A percentile compares a stretch with the other conserved stretches of the same genome.
Conservation (phyloP, 768 basidiomycete genomes). For the Agrocybe praecox region DNA sequence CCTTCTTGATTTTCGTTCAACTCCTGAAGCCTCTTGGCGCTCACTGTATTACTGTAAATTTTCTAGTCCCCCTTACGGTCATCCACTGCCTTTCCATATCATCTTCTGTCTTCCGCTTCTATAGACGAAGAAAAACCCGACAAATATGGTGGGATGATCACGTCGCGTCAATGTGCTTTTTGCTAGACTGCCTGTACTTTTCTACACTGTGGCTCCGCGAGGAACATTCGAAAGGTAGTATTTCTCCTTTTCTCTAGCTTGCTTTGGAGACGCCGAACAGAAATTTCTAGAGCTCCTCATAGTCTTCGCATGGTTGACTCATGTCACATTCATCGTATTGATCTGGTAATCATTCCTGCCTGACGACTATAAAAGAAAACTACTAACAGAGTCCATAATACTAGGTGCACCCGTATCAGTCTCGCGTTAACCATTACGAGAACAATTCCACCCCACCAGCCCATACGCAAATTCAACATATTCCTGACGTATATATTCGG, state of each 20-base stretch:
- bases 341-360: slow-evolving; percentile 3
- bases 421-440: slow-evolving; percentile 15
- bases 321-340: slow-evolving; percentile 1
- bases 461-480: slow-evolving; percentile 4
- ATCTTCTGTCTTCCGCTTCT: slow-evolving; percentile 16
- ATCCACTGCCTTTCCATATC: slow-evolving; percentile 13
- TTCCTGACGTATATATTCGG: slow-evolving; percentile 9
- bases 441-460: slow-evolving; percentile 9
- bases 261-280: no score
- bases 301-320: slow-evolving; percentile 3
- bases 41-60: no score
- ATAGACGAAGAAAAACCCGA: slow-evolving; percentile 15
- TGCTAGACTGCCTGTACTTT: neutral
- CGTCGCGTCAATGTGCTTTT: slow-evolving; percentile 15
- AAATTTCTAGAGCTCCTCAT: slow-evolving; percentile 1
- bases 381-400: neutral
- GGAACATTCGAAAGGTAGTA: no score
- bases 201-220: slow-evolving; percentile 15
- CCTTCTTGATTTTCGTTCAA: neutral
- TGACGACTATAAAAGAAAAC: no score
- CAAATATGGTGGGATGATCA: slow-evolving; percentile 22
- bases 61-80: slow-evolving; percentile 1
- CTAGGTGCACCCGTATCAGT: slow-evolving; percentile 15
- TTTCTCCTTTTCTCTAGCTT: no score
- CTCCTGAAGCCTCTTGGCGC: no score